Conservation (phyloP, 116 monocot species). For the Cymodocea nodosa region DNA sequence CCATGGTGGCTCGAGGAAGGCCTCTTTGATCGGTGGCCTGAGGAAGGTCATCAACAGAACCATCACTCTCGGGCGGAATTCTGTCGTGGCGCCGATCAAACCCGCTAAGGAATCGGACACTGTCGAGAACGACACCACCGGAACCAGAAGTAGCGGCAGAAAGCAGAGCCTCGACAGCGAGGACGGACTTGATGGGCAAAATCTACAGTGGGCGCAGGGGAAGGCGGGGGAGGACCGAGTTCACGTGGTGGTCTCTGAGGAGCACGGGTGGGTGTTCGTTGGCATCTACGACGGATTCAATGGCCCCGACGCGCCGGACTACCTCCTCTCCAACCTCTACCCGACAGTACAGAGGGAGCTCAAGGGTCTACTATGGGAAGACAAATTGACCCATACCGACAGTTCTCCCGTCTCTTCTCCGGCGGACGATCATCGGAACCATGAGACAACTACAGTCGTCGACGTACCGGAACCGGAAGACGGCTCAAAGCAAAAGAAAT, state of each 20-base stretch:
- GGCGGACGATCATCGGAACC: neutral
- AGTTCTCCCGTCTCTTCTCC: neutral
- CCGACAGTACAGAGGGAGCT: slow-evolving; percentile 45
- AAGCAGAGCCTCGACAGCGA: slow-evolving; percentile 7
- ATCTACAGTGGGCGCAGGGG: slow-evolving; percentile 80
- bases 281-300: slow-evolving; percentile 99
- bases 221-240: slow-evolving; percentile 92
- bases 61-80: slow-evolving; percentile 9
- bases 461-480: neutral
- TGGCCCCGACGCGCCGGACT: slow-evolving; percentile 94
- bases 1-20: slow-evolving; percentile 3
- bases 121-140: slow-evolving; percentile 3
- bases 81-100: slow-evolving; percentile 13
- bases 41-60: slow-evolving; percentile 9
- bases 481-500: no score
- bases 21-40: slow-evolving; percentile 4
- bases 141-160: neutral
- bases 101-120: slow-evolving; percentile 1
- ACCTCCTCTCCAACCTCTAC: slow-evolving; percentile 76
- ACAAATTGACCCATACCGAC: neutral
- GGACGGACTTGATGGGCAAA: neutral
- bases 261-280: slow-evolving; percentile 71
- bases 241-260: slow-evolving; percentile 75
- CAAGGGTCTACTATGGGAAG: slow-evolving; percentile 50
- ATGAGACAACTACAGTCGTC: neutral